Evolutionary conservation across 140 eudicot genomes (phyloP).

Genomic region (Cichorium intybus): DNA sequence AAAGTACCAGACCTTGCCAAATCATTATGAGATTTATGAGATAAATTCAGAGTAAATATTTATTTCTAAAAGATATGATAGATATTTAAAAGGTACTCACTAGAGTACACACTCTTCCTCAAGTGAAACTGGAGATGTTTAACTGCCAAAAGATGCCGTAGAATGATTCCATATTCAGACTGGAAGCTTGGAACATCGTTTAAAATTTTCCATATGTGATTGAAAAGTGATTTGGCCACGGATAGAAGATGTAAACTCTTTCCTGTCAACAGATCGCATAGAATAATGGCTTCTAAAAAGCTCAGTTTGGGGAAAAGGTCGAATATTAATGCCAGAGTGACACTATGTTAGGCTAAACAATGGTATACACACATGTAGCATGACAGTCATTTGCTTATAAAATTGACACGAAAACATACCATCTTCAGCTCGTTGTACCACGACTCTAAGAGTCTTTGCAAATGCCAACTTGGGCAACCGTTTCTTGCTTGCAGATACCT

Average conservation of each 20-base stretch:
- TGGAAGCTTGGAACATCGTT: slow-evolving; percentile 91
- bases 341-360: slow-evolving; percentile 1
- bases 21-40: slow-evolving; percentile 18
- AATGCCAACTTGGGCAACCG: slow-evolving; percentile 65
- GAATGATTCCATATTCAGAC: slow-evolving; percentile 77
- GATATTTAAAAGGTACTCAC: slow-evolving; percentile 45
- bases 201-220: slow-evolving; percentile 74
- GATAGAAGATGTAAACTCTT: slow-evolving; percentile 57
- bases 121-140: slow-evolving; percentile 65
- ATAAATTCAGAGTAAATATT: background rate
- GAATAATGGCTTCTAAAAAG: slow-evolving; percentile 10
- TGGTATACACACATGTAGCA: background rate
- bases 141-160: slow-evolving; percentile 72
- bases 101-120: slow-evolving; percentile 66
- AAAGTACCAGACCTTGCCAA: slow-evolving; percentile 65
- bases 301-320: background rate
- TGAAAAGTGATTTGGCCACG: slow-evolving; percentile 74
- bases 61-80: background rate
- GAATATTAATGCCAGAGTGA: slow-evolving; percentile 8
- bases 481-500: slow-evolving; percentile 67
- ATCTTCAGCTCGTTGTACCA: slow-evolving; percentile 79
- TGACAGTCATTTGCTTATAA: slow-evolving; percentile 5
- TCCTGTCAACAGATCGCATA: slow-evolving; percentile 47
- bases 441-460: slow-evolving; percentile 81
- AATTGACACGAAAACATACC: slow-evolving; percentile 42